Percentiles rank a stretch among this genome's conserved stretches.
Evolutionary conservation across 257 asterid genomes (phyloP).

Genomic region (Perilla frutescens): DNA sequence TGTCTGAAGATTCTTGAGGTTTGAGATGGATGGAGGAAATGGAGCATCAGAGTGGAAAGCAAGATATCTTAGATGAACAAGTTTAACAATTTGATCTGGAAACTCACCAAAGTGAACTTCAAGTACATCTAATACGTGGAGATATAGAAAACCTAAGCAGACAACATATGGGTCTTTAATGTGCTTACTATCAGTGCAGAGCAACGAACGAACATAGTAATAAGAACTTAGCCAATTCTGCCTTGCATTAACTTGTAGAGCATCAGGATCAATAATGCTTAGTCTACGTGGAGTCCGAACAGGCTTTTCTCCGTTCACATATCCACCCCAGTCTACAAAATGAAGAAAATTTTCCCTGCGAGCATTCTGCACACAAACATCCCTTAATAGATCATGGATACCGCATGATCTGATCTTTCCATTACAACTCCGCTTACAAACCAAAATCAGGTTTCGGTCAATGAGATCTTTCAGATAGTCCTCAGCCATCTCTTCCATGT

Average conservation of each 20-base stretch:
- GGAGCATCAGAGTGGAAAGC: slow-evolving; percentile 3
- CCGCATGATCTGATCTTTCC: not conserved
- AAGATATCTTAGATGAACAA: slow-evolving; percentile 34
- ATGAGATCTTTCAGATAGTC: not conserved
- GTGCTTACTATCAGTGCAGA: no score
- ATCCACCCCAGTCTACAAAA: not conserved
- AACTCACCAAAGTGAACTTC: not conserved
- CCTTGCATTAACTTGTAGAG: no score
- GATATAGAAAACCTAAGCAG: not conserved
- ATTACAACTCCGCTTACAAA: slow-evolving; percentile 3
- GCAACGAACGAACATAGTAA: no score
- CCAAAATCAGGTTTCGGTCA: not conserved
- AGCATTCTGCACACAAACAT: not conserved
- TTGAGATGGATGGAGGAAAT: slow-evolving; percentile 29
- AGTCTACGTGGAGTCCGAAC: not conserved
- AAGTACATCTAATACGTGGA: not conserved
- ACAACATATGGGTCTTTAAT: no score
- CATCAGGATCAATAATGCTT: not conserved
- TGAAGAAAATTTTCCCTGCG: not conserved
- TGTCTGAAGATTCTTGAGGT: slow-evolving; percentile 29
- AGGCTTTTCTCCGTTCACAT: no score
- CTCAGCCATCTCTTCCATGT: not conserved
- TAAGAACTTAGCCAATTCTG: no score
- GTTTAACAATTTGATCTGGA: slow-evolving; percentile 12
- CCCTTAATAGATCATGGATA: not conserved